These are phyloP conservation scores for Stagonosporopsis vannaccii DNA, from an alignment of 2,329 filamentous ascomycete species.

Conservation along the genomic window DNA sequence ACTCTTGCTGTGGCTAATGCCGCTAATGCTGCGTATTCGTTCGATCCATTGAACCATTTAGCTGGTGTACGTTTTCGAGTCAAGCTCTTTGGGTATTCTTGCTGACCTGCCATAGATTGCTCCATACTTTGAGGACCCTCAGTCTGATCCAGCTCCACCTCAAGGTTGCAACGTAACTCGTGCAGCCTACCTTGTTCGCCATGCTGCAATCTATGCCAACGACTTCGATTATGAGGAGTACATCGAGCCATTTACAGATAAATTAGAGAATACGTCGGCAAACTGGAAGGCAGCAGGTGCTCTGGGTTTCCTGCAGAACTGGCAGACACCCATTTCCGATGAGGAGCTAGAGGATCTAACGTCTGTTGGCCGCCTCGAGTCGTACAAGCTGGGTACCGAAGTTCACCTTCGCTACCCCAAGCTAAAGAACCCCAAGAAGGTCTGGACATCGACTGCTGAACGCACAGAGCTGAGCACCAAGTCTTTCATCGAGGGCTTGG, in stretches of 20 bases:
- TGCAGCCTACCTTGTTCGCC: slow-evolving; percentile 58
- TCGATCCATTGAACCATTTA: slow-evolving; percentile 59
- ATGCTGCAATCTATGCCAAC: slow-evolving; percentile 61
- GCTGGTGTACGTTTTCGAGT: slow-evolving; percentile 43
- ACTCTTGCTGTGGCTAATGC: slow-evolving; percentile 38
- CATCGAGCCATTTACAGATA: slow-evolving; percentile 61
- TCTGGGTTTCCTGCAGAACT: slow-evolving; percentile 64
- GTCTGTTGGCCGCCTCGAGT: slow-evolving; percentile 66
- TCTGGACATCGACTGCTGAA: slow-evolving; percentile 71
- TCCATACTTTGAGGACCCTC: slow-evolving; percentile 59
- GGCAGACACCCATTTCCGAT: slow-evolving; percentile 64
- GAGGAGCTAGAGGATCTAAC: slow-evolving; percentile 68
- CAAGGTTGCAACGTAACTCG: slow-evolving; percentile 61
- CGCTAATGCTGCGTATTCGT: slow-evolving; percentile 48
- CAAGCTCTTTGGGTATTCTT: neutral
- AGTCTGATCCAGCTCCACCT: slow-evolving; percentile 56
- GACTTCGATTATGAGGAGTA: slow-evolving; percentile 61
- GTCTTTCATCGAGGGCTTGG: slow-evolving; percentile 65
- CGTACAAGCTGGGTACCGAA: slow-evolving; percentile 65
- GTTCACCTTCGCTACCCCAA: slow-evolving; percentile 66
- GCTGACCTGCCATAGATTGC: slow-evolving; percentile 42
- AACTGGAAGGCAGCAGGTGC: slow-evolving; percentile 65
- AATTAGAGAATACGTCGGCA: slow-evolving; percentile 65
- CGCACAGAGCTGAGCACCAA: slow-evolving; percentile 66
- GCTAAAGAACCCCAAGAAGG: slow-evolving; percentile 60